Percentiles rank a stretch among this genome's conserved stretches.
Evolutionary conservation across 805 yeast genomes (phyloP).

Genomic region (Wickerhamiella kurtzmanii): DNA sequence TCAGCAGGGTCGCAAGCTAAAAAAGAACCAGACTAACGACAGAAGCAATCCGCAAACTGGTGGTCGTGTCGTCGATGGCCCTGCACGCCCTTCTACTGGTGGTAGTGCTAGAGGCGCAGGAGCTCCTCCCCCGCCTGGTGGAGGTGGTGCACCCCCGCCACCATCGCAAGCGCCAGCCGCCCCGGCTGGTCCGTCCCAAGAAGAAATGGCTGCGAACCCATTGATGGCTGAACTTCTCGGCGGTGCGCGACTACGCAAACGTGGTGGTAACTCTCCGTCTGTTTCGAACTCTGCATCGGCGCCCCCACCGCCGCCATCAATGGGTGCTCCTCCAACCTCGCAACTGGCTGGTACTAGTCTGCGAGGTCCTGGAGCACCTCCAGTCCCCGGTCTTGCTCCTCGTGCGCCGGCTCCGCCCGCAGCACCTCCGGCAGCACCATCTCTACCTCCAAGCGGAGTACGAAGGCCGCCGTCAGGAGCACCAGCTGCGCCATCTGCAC

Average conservation of each 20-base stretch:
- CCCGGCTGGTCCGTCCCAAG: constrained; percentile 6
- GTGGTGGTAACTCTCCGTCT: constrained; percentile 2
- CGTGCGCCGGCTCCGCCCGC: neutral
- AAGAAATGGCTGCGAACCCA: constrained; percentile 16
- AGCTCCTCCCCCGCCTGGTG: constrained; percentile 4
- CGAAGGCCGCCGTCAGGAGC: too few species aligned
- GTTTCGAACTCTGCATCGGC: constrained; percentile 1
- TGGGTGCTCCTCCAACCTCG: neutral
- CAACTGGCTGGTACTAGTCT: neutral
- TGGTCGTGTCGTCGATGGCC: constrained; percentile 26
- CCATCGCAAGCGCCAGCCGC: too few species aligned
- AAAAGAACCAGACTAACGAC: constrained; percentile 51
- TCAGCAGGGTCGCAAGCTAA: constrained; percentile 49
- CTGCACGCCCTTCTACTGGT: constrained; percentile 14
- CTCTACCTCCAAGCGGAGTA: neutral
- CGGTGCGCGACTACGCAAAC: constrained; percentile 11
- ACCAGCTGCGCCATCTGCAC: too few species aligned
- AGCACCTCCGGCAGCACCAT: neutral
- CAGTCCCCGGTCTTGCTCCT: constrained; percentile 4
- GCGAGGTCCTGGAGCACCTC: neutral
- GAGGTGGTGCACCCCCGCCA: constrained; percentile 8
- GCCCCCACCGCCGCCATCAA: constrained; percentile 1
- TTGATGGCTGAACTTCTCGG: constrained; percentile 15
- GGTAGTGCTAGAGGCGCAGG: constrained; percentile 11
- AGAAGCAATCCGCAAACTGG: constrained; percentile 48